A percentile compares a stretch with the other conserved stretches of the same genome.
phyloP scores from a whole-genome alignment of 1,284 basidiomycete species.

The Papiliotrema nemorosa region DNA sequence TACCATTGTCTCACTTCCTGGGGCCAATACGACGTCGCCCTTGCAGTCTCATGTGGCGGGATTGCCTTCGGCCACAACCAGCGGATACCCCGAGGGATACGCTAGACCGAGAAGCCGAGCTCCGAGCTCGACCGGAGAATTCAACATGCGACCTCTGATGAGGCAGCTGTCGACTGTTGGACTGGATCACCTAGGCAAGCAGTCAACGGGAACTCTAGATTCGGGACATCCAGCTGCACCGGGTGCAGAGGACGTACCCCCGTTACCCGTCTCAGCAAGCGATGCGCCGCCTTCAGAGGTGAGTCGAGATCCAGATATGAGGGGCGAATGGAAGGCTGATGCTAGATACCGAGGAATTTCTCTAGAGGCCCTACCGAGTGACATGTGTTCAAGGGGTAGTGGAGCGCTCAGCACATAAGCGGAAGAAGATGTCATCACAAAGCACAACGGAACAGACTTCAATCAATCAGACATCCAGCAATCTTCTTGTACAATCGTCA shows the following conservation, averaged over 20 bases:
- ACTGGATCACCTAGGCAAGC: constrained; percentile 17
- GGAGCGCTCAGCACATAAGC: no score
- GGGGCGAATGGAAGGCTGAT: background rate
- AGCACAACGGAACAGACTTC: no score
- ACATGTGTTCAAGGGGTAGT: no score
- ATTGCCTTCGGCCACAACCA: constrained; percentile 1
- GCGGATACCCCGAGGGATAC: background rate
- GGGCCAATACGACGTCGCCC: background rate
- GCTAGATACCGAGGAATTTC: background rate
- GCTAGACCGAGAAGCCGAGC: constrained; percentile 15
- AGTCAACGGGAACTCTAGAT: background rate
- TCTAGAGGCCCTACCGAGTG: background rate
- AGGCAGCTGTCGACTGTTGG: constrained; percentile 23
- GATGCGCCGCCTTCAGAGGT: constrained; percentile 23
- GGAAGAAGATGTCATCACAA: background rate
- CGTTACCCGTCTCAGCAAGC: constrained; percentile 25
- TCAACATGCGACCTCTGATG: constrained; percentile 19
- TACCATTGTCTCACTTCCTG: background rate
- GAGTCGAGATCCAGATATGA: background rate
- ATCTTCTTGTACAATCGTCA: no score
- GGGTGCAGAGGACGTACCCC: constrained; percentile 17
- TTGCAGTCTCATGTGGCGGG: background rate
- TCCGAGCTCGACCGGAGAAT: constrained; percentile 8
- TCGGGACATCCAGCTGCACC: background rate
- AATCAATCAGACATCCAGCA: no score